Conservation (phyloP, 208 protist genomes). For the Trypanosoma melophagium region DNA sequence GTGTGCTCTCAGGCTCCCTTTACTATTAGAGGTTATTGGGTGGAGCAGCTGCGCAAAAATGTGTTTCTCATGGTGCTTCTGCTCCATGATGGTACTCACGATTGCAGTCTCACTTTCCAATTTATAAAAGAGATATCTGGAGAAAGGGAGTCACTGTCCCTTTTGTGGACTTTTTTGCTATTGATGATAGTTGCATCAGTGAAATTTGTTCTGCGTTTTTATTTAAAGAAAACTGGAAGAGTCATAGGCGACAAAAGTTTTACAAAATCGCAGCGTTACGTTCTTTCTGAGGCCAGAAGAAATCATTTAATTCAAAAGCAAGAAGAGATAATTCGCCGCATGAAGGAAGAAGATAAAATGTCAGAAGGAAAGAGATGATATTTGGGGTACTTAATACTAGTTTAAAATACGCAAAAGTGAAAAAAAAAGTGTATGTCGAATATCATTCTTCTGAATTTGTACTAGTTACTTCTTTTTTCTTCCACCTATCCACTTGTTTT, state of each 20-base stretch:
- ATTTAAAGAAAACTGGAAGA: conserved; percentile 36
- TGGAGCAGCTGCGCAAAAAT: conserved; percentile 18
- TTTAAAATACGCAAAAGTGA: too few species aligned
- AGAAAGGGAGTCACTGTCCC: not conserved
- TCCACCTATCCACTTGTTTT: not conserved
- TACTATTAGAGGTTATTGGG: conserved; percentile 22
- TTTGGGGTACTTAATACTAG: not conserved
- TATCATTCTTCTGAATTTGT: not conserved
- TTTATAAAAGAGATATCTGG: conserved; percentile 16
- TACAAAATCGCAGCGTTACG: conserved; percentile 16
- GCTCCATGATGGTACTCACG: conserved; percentile 10
- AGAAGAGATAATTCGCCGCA: conserved; percentile 56
- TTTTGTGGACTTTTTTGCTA: conserved; percentile 26
- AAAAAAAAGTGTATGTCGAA: not conserved
- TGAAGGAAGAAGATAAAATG: conserved; percentile 60
- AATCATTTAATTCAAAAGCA: conserved; percentile 47
- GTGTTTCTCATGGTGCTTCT: conserved; percentile 24
- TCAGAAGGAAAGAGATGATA: conserved; percentile 1
- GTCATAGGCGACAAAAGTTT: conserved; percentile 21
- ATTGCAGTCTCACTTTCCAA: conserved; percentile 40
- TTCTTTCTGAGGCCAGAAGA: conserved; percentile 29
- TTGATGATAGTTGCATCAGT: conserved; percentile 39
- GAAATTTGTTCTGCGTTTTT: conserved; percentile 37
- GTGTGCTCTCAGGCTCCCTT: conserved; percentile 30
- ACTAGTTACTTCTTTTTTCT: not conserved